Evolutionary conservation across 2,329 filamentous ascomycete genomes (phyloP), one percentile per base, ranked within the genome.

Genomic region (Fusarium brachygibbosum): DNA sequence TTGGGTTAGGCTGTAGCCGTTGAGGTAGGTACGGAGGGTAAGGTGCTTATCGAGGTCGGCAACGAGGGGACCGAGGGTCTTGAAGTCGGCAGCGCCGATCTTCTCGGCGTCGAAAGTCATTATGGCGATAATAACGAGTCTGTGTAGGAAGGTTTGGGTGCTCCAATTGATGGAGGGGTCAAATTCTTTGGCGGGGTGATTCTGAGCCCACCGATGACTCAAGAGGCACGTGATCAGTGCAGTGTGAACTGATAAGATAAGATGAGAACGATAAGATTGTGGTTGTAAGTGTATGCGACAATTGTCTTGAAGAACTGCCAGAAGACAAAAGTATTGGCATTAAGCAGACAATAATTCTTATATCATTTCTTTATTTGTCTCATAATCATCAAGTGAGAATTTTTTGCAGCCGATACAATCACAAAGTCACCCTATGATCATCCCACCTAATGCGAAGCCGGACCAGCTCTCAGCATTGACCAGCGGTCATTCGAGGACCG

Each of bases 11-110:
- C 84, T 84, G 83, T 97, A 95, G 64, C 94, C 94, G 52, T 93
- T 88, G 71, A 98, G 86, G 81, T 96, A 96, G 16, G 93, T 93
- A 75, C 95, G 91, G 32, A 98, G 88, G 6, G 90, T 93, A 64
- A 98, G 87, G 82, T 97, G 92, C 79, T 93, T 92, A 80, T 98
- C 93, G 66, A 98, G 89, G 72, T 92, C 89, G 74, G 87, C 85
- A 57, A 97, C 87, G 62, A 90, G 85, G 28, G 88, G 87, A 77
- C 96, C 93, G 70, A 94, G 89, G 61, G 90, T 84, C 82, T 96
- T 97, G 83, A 97, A 96, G 80, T 97, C 74, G 70, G 73, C 73
- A 52, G 73, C 55, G 61, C 66, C 72, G 53, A 75, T 72, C 63
- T 59, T 74, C 58, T 68, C 71, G 19, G 72, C 70, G 66, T 75